phyloP scores from a whole-genome alignment of 2,329 filamentous ascomycete species.

The Stemphylium vesicarium region DNA sequence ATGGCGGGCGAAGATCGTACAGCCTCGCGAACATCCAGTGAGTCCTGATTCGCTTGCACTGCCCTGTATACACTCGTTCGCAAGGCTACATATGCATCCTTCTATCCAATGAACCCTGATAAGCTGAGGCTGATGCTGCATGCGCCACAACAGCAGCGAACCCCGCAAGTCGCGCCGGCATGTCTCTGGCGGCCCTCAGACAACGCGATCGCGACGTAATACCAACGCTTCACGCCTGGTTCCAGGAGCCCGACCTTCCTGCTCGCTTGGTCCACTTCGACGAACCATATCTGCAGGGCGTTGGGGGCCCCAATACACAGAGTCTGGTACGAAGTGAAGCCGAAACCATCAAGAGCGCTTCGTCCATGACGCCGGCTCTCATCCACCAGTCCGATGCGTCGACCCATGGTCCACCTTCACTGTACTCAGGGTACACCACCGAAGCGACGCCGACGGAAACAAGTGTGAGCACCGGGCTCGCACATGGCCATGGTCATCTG shows the following conservation, averaged over 20 bases:
- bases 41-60: constrained; percentile 21
- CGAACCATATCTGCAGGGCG: constrained; percentile 13
- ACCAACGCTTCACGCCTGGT: constrained; percentile 33
- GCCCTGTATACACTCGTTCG: not conserved
- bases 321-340: constrained; percentile 18
- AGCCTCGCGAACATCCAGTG: constrained; percentile 14
- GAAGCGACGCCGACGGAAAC: constrained; percentile 35
- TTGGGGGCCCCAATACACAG: constrained; percentile 14
- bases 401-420: constrained; percentile 28
- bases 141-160: constrained; percentile 20
- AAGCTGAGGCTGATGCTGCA: constrained; percentile 20
- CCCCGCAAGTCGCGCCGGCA: constrained; percentile 21
- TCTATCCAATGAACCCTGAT: constrained; percentile 8
- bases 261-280: constrained; percentile 35
- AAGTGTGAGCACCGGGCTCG: constrained; percentile 36
- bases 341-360: constrained; percentile 18
- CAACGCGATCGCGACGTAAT: constrained; percentile 28
- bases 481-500: constrained; percentile 19
- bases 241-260: constrained; percentile 33
- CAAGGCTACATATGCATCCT: constrained; percentile 14
- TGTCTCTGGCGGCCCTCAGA: constrained; percentile 28
- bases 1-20: constrained; percentile 7
- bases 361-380: constrained; percentile 43
- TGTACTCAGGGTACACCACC: constrained; percentile 30
- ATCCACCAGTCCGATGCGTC: constrained; percentile 36